Evolutionary conservation across 164 flowering plant genomes (phyloP).

Genomic region (Vitis cinerea): DNA sequence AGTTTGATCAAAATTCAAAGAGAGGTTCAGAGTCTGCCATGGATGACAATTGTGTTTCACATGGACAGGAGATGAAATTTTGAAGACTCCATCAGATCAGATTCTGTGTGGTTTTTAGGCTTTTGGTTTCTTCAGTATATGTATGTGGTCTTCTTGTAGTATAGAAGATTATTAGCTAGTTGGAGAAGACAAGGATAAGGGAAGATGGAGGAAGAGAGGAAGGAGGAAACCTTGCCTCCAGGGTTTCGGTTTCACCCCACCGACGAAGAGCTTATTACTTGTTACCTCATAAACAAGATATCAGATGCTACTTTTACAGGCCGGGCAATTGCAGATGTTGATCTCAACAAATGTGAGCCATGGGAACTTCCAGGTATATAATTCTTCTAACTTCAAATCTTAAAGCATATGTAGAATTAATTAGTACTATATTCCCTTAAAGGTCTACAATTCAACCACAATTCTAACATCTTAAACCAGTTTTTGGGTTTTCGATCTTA

Average conservation of each 20-base stretch:
- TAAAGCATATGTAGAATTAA: background rate
- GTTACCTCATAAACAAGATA: conserved; percentile 66
- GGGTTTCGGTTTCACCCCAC: conserved; percentile 84
- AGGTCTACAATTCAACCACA: too few species aligned
- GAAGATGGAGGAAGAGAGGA: conserved; percentile 28
- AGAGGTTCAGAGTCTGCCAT: too few species aligned
- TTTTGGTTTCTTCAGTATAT: background rate
- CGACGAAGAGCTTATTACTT: conserved; percentile 76
- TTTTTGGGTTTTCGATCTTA: too few species aligned
- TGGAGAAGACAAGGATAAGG: background rate
- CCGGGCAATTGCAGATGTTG: conserved; percentile 71
- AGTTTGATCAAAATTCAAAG: too few species aligned
- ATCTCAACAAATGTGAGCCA: conserved; percentile 90
- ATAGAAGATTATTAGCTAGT: background rate
- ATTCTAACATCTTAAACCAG: too few species aligned
- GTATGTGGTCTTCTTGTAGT: conserved; percentile 8
- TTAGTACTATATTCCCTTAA: too few species aligned
- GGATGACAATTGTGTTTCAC: too few species aligned
- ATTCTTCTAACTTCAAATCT: background rate
- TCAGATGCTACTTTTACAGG: conserved; percentile 70
- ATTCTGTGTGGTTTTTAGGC: background rate
- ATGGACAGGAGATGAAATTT: too few species aligned
- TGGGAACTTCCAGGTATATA: conserved; percentile 89
- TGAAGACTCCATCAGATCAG: too few species aligned
- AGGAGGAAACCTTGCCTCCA: conserved; percentile 63